These are phyloP conservation scores for Plasmopara halstedii DNA, from an alignment of 352 stramenopile species.

Conservation along the genomic window DNA sequence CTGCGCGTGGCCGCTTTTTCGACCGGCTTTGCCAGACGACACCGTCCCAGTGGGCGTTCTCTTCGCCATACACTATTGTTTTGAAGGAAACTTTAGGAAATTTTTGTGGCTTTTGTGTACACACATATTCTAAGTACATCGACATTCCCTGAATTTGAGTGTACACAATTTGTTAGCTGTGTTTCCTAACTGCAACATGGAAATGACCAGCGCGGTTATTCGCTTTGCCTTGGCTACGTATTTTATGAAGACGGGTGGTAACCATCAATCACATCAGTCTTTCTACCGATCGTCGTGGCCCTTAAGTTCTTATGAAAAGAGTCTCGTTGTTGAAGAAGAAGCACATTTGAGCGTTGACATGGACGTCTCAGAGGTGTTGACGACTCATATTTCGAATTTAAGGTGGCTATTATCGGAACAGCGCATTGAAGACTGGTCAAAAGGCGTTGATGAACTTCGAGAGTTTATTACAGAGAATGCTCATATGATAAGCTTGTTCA, in stretches of 20 bases:
- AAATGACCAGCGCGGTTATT: slow-evolving; percentile 24
- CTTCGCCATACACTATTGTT: too few relatives aligned
- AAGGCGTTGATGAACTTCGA: slow-evolving; percentile 12
- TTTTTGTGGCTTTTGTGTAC: too few relatives aligned
- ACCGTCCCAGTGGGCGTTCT: too few relatives aligned
- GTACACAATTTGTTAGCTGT: slow-evolving; percentile 18
- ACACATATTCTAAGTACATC: too few relatives aligned
- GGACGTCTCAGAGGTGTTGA: slow-evolving; percentile 5
- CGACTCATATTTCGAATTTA: slow-evolving; percentile 14
- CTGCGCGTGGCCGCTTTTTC: too few relatives aligned
- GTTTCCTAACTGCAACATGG: slow-evolving; percentile 15
- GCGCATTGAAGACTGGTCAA: slow-evolving; percentile 11
- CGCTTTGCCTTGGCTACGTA: slow-evolving; percentile 36
- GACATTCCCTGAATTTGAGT: too few relatives aligned
- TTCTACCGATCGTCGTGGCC: not conserved
- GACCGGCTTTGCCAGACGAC: too few relatives aligned
- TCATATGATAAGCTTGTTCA: slow-evolving; percentile 3
- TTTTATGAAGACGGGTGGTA: slow-evolving; percentile 22
- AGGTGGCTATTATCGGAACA: slow-evolving; percentile 13
- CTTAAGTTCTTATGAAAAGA: slow-evolving; percentile 5
- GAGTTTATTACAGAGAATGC: slow-evolving; percentile 10
- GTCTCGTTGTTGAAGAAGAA: slow-evolving; percentile 5
- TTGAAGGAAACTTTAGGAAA: too few relatives aligned
- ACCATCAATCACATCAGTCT: not conserved
- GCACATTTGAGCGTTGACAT: not conserved